Conservation (phyloP, 129 eudicot genomes). For the Rutidosis leptorrhynchoides region DNA sequence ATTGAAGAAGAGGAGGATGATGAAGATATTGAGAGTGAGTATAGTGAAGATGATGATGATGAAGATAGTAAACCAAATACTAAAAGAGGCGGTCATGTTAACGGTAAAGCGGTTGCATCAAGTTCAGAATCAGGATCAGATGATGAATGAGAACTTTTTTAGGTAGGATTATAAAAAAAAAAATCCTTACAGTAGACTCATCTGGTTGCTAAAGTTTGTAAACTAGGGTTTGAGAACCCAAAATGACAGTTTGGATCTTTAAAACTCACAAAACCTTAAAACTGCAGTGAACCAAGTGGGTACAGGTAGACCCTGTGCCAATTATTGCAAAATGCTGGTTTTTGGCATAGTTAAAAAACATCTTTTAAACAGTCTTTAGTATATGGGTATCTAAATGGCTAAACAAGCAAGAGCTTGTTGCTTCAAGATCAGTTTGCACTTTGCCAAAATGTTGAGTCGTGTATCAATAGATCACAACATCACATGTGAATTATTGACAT, state of each 20-base stretch:
- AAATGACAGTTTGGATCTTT: constrained; percentile 20
- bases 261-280: not conserved
- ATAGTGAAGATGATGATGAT: constrained; percentile 95
- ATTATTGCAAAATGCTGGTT: not conserved
- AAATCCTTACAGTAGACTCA: constrained; percentile 14
- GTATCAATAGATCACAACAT: not conserved
- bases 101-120: constrained; percentile 45
- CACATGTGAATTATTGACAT: not conserved
- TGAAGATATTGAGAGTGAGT: constrained; percentile 87
- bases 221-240: constrained; percentile 29
- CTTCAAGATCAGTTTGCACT: no score
- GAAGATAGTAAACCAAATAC: constrained; percentile 37
- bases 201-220: constrained; percentile 26
- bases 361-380: not conserved
- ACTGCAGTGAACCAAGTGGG: not conserved
- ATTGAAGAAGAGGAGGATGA: constrained; percentile 64
- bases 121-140: constrained; percentile 56
- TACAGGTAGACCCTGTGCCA: not conserved
- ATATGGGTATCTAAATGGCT: not conserved
- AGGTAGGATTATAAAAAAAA: constrained; percentile 19
- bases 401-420: no score
- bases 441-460: not conserved
- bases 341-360: not conserved
- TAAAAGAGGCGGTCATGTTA: constrained; percentile 28
- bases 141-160: constrained; percentile 38